Evolutionary conservation across 495 filamentous ascomycete genomes (phyloP).

Genomic region (Trichoderma orchidacearum): DNA sequence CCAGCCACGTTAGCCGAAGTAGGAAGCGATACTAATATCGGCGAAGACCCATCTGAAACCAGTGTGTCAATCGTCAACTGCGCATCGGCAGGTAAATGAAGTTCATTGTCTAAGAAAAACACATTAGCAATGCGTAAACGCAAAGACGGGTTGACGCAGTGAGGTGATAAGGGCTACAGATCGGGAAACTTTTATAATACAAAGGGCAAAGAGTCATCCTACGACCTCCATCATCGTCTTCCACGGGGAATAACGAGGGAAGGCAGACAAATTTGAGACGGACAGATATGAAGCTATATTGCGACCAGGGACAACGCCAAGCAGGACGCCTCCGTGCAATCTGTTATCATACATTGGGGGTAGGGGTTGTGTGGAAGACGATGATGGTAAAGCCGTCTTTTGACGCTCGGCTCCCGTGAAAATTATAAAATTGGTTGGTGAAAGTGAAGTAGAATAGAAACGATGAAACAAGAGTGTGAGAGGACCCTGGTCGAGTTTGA

Average conservation of each 20-base stretch:
- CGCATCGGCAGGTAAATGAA: conserved; percentile 36
- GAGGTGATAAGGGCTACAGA: not conserved
- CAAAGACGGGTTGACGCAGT: conserved; percentile 11
- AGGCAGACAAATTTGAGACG: conserved; percentile 21
- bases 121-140: conserved; percentile 23
- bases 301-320: conserved; percentile 16
- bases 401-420: conserved; percentile 17
- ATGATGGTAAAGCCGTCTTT: conserved; percentile 52
- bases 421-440: not conserved
- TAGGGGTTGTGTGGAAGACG: conserved; percentile 51
- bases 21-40: not conserved
- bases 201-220: conserved; percentile 29
- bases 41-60: conserved; percentile 32
- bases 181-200: conserved; percentile 15
- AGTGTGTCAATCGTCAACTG: conserved; percentile 42
- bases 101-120: conserved; percentile 29
- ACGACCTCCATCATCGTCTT: conserved; percentile 41
- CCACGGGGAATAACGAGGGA: conserved; percentile 24
- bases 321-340: conserved; percentile 10
- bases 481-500: not conserved
- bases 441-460: not conserved
- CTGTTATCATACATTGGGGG: conserved; percentile 69
- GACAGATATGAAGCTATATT: conserved; percentile 35
- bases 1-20: not conserved
- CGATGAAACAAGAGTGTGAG: not conserved